Evolutionary conservation across 2,329 filamentous ascomycete genomes (phyloP).

Genomic region (Aspergillus piperis): DNA sequence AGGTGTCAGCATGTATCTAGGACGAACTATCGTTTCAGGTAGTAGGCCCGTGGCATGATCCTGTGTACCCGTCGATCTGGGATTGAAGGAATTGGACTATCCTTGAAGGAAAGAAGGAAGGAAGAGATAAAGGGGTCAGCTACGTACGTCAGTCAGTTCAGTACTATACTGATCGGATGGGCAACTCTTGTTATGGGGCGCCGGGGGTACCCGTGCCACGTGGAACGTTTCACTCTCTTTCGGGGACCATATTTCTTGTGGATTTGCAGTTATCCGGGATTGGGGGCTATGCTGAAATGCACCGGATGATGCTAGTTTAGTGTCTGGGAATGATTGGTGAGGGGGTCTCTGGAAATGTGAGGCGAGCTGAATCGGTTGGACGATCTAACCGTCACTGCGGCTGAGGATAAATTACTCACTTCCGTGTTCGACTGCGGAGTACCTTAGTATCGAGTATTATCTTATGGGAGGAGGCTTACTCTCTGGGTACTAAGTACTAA

Average conservation of each 20-base stretch:
- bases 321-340: neutral
- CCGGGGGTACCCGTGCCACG: neutral
- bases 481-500: too few relatives aligned
- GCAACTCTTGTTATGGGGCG: neutral
- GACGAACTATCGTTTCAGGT: neutral
- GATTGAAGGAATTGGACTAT: neutral
- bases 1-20: neutral
- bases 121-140: neutral
- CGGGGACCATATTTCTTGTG: neutral
- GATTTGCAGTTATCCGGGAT: neutral
- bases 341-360: neutral
- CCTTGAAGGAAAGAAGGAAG: neutral
- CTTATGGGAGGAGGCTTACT: too few relatives aligned
- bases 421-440: too few relatives aligned
- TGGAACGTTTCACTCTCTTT: neutral
- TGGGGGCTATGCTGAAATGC: neutral
- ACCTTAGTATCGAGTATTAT: too few relatives aligned
- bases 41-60: neutral
- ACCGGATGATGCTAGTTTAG: neutral
- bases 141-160: neutral
- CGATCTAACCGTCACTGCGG: neutral
- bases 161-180: neutral
- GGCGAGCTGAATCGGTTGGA: neutral
- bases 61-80: neutral
- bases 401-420: neutral